Conservation (phyloP, 352 stramenopile genomes). For the Elongisporangium senticosum region DNA sequence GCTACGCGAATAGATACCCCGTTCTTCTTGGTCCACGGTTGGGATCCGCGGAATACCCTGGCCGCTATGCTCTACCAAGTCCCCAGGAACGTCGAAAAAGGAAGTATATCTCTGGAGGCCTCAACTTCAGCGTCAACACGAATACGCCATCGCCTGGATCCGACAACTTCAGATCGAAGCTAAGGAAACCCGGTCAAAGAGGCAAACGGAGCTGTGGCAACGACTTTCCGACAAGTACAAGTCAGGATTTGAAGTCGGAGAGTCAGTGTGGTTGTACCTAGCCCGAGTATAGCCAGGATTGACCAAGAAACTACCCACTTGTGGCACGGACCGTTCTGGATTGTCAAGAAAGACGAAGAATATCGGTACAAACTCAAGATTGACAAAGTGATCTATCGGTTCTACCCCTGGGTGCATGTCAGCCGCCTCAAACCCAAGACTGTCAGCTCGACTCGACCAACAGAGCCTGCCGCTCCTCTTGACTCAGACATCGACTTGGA, state of each 20-base stretch:
- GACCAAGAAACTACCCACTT: constrained; percentile 6
- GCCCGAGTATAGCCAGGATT: constrained; percentile 6
- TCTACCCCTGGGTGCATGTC: constrained; percentile 18
- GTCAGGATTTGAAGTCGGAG: too few species aligned
- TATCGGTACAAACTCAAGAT: constrained; percentile 8
- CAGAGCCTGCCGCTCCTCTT: not conserved
- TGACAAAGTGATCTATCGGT: not conserved
- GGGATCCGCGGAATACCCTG: constrained; percentile 4
- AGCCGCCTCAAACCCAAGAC: constrained; percentile 12
- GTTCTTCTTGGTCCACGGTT: constrained; percentile 11
- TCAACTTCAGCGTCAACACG: constrained; percentile 1
- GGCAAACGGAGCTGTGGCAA: too few species aligned
- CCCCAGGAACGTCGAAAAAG: not conserved
- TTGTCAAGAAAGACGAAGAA: constrained; percentile 9
- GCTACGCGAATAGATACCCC: constrained; percentile 5
- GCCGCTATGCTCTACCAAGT: not conserved
- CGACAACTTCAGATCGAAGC: too few species aligned
- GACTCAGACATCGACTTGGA: constrained; percentile 19
- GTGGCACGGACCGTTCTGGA: constrained; percentile 19
- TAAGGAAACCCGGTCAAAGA: too few species aligned
- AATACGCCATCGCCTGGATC: not conserved
- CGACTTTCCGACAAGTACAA: too few species aligned
- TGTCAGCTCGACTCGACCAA: constrained; percentile 1
- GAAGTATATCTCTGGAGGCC: constrained; percentile 6
- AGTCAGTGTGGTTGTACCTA: constrained; percentile 3